Percentiles rank a stretch among this genome's conserved stretches.
Evolutionary conservation across 2,329 filamentous ascomycete genomes (phyloP).

Genomic region (Trichoderma aggressivum): DNA sequence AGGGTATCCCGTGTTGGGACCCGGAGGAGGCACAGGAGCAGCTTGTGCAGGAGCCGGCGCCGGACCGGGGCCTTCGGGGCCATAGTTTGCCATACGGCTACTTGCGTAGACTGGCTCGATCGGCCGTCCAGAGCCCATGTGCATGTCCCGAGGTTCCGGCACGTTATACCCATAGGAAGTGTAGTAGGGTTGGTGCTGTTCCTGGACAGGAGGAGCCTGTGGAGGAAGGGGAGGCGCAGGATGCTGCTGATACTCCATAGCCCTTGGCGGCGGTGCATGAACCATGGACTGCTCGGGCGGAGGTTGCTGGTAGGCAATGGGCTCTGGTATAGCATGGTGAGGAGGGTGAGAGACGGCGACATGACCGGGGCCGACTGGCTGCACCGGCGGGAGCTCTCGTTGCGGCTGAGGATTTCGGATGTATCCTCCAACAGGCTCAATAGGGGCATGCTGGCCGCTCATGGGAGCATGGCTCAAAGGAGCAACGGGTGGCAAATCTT

Average conservation of each 20-base stretch:
- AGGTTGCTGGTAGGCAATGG: conserved; percentile 25
- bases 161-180: conserved; percentile 29
- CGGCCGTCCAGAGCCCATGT: conserved; percentile 30
- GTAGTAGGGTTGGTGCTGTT: conserved; percentile 28
- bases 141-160: conserved; percentile 30
- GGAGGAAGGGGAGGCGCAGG: conserved; percentile 22
- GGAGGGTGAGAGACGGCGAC: conserved; percentile 24
- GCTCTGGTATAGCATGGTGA: conserved; percentile 22
- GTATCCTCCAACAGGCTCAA: conserved; percentile 21
- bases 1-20: conserved; percentile 25
- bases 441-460: conserved; percentile 23
- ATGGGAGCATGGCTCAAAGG: conserved; percentile 24
- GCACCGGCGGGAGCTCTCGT: conserved; percentile 23
- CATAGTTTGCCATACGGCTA: conserved; percentile 33
- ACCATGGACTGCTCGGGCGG: conserved; percentile 27
- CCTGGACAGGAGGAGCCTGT: conserved; percentile 14
- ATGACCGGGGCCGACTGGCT: conserved; percentile 27
- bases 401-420: conserved; percentile 23
- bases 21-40: conserved; percentile 7
- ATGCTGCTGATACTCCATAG: conserved; percentile 29
- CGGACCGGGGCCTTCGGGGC: conserved; percentile 27
- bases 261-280: conserved; percentile 26
- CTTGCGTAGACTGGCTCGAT: conserved; percentile 33
- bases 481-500: conserved; percentile 24
- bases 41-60: conserved; percentile 13